A percentile compares a stretch with the other conserved stretches of the same genome.
Evolutionary conservation across 192 early-diverging fungal genomes (phyloP).

Genomic region (Diversispora epigaea): DNA sequence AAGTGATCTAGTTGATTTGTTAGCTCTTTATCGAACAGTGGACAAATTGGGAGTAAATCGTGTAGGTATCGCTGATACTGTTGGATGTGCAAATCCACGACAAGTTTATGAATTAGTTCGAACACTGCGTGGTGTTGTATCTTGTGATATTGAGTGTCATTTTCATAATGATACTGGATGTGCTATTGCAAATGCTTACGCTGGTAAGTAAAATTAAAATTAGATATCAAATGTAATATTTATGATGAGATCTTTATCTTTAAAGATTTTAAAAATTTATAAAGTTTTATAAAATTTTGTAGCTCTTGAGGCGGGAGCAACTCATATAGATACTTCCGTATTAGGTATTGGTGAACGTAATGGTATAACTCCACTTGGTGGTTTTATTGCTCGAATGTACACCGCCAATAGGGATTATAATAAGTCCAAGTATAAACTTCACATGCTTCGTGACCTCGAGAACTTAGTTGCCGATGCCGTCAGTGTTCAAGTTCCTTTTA

Average conservation of each 20-base stretch:
- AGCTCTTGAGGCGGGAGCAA: slow-evolving; percentile 95
- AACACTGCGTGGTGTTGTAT: slow-evolving; percentile 91
- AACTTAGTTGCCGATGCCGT: slow-evolving; percentile 96
- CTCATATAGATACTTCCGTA: slow-evolving; percentile 97
- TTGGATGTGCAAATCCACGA: slow-evolving; percentile 96
- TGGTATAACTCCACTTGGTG: slow-evolving; percentile 95
- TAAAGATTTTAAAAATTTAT: background rate
- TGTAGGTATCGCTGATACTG: slow-evolving; percentile 98
- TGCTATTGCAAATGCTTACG: slow-evolving; percentile 97
- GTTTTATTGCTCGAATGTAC: slow-evolving; percentile 94
- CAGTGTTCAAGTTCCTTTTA: slow-evolving; percentile 95
- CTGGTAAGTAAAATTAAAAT: slow-evolving; percentile 43
- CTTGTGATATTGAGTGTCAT: slow-evolving; percentile 98
- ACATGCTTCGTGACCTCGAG: slow-evolving; percentile 91
- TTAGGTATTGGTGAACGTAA: slow-evolving; percentile 99
- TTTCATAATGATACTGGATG: slow-evolving; percentile 99
- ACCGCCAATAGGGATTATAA: slow-evolving; percentile 89
- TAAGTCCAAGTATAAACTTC: slow-evolving; percentile 90
- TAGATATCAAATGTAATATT: background rate
- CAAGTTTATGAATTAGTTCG: slow-evolving; percentile 98
- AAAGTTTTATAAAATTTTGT: slow-evolving; percentile 22
- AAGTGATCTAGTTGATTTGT: slow-evolving; percentile 92
- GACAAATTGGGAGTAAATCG: slow-evolving; percentile 98
- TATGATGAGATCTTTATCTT: background rate
- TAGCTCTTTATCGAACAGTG: slow-evolving; percentile 93